Evolutionary conservation across 2,329 filamentous ascomycete genomes (phyloP).

Genomic region (Calonectria hawksworthii): DNA sequence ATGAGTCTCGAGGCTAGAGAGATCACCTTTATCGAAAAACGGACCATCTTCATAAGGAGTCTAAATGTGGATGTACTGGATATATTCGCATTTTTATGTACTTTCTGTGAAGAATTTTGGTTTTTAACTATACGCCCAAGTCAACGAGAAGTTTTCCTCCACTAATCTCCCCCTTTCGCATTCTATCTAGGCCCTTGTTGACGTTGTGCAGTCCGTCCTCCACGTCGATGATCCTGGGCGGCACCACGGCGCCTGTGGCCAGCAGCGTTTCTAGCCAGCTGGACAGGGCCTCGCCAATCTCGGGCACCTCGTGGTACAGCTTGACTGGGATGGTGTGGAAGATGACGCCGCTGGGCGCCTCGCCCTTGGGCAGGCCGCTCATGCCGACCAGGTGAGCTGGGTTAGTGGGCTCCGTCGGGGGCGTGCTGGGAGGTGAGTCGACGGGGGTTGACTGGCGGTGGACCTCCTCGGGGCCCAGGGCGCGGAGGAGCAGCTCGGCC

Average conservation of each 20-base stretch:
- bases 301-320: slow-evolving; percentile 77
- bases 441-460: slow-evolving; percentile 43
- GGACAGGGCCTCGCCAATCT: slow-evolving; percentile 73
- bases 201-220: slow-evolving; percentile 75
- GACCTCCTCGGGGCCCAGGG: slow-evolving; percentile 57
- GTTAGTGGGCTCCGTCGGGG: slow-evolving; percentile 44
- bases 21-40: not conserved
- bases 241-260: slow-evolving; percentile 62
- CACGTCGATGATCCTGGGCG: slow-evolving; percentile 76
- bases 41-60: not conserved
- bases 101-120: not conserved
- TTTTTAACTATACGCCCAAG: slow-evolving; percentile 19
- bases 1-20: no score
- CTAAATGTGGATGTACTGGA: not conserved
- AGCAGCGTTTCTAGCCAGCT: slow-evolving; percentile 79
- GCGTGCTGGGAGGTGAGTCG: slow-evolving; percentile 55
- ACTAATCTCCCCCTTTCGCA: slow-evolving; percentile 76
- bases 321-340: slow-evolving; percentile 82
- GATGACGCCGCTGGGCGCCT: slow-evolving; percentile 58
- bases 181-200: slow-evolving; percentile 76
- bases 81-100: not conserved
- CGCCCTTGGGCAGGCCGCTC: slow-evolving; percentile 74
- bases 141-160: slow-evolving; percentile 78
- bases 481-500: slow-evolving; percentile 66
- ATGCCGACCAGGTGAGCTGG: slow-evolving; percentile 75